These are phyloP conservation scores for Lagenaria siceraria DNA, from an alignment of 306 rosid species.

Conservation along the genomic window DNA sequence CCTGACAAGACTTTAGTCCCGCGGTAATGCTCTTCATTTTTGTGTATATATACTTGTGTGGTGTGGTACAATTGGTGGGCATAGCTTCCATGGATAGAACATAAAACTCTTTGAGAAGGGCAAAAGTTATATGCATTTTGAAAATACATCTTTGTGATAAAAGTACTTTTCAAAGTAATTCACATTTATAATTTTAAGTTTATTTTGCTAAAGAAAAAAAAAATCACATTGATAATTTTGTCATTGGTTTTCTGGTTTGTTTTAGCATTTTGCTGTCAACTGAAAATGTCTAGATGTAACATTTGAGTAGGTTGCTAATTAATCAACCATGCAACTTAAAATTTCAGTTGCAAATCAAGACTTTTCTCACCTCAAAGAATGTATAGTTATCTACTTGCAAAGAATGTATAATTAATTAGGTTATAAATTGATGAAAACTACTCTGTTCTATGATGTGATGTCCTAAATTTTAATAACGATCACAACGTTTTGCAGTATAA, in stretches of 20 bases:
- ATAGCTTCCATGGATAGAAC: not conserved
- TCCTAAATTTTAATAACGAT: not conserved
- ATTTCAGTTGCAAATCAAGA: not conserved
- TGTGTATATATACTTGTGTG: not conserved
- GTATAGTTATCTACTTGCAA: not conserved
- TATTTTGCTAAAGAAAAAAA: no score
- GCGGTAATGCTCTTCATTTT: slow-evolving; percentile 34
- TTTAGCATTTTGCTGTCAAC: not conserved
- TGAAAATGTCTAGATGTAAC: not conserved
- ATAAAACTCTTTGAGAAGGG: not conserved
- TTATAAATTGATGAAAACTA: not conserved
- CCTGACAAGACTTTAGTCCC: slow-evolving; percentile 49
- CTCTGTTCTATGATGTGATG: slow-evolving; percentile 7
- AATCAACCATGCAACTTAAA: not conserved
- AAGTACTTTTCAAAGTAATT: not conserved
- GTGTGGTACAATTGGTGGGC: not conserved
- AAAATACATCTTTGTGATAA: not conserved
- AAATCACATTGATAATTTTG: no score
- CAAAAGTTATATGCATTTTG: not conserved
- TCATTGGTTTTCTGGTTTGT: not conserved
- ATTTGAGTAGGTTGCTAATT: not conserved
- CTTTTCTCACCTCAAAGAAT: not conserved
- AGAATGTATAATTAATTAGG: not conserved
- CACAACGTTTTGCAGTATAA: slow-evolving; percentile 31
- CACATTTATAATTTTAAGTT: not conserved